phyloP scores from a whole-genome alignment of 2,329 filamentous ascomycete genomes.

The Cladobotryum protrusum region DNA sequence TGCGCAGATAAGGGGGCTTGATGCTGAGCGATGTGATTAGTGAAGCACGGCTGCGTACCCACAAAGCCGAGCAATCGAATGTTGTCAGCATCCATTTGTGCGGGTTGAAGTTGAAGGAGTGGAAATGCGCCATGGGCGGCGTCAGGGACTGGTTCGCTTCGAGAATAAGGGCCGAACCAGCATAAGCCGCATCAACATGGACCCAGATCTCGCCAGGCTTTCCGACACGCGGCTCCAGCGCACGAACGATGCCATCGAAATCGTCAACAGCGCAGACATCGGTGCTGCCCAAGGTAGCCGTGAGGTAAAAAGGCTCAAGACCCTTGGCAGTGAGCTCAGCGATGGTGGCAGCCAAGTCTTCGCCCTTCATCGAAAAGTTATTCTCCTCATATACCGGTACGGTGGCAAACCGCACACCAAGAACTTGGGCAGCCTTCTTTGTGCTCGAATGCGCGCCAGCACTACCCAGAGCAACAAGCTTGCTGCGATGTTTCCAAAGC shows the following conservation, averaged over 20 bases:
- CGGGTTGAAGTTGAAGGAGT: constrained; percentile 93
- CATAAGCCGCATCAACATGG: constrained; percentile 90
- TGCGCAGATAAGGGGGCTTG: constrained; percentile 74
- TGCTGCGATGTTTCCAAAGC: constrained; percentile 47
- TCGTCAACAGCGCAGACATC: constrained; percentile 84
- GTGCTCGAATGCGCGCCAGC: constrained; percentile 77
- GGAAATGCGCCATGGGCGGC: constrained; percentile 57
- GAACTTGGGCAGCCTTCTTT: constrained; percentile 80
- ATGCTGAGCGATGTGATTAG: constrained; percentile 76
- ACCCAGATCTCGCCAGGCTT: constrained; percentile 64
- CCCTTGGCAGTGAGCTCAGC: constrained; percentile 60
- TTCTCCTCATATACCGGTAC: constrained; percentile 58
- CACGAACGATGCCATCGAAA: constrained; percentile 59
- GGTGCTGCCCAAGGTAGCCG: constrained; percentile 78
- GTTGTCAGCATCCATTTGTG: constrained; percentile 97
- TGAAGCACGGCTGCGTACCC: constrained; percentile 65
- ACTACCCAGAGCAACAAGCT: constrained; percentile 71
- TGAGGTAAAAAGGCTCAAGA: constrained; percentile 80
- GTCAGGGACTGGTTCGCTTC: constrained; percentile 72
- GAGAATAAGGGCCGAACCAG: constrained; percentile 75
- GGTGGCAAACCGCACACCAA: constrained; percentile 72
- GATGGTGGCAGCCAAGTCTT: constrained; percentile 54
- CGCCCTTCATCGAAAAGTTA: constrained; percentile 64
- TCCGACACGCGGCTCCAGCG: constrained; percentile 29
- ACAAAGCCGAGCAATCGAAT: constrained; percentile 80